A percentile compares a stretch with the other conserved stretches of the same genome.
phyloP scores from a whole-genome alignment of 306 rosid genomes.

The Hippophae rhamnoides region DNA sequence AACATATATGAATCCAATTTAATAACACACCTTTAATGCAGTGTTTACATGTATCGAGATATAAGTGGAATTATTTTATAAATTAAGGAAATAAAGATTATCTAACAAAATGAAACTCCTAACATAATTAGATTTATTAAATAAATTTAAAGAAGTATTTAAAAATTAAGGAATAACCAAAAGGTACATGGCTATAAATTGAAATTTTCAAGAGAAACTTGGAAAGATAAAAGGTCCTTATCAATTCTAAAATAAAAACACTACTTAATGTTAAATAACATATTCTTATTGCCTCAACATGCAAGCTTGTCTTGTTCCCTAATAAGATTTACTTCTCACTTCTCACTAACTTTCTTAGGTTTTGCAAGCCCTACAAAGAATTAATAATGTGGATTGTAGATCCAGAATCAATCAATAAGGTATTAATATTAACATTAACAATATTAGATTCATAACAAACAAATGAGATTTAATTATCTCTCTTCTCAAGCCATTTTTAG shows the following conservation, averaged over 20 bases:
- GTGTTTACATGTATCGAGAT: too few relatives aligned
- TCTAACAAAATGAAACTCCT: too few relatives aligned
- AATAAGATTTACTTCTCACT: constrained; percentile 2
- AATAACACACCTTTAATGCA: too few relatives aligned
- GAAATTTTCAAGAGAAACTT: not conserved
- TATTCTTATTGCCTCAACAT: constrained; percentile 3
- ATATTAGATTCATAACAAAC: too few relatives aligned
- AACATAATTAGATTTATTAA: too few relatives aligned
- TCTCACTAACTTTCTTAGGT: not conserved
- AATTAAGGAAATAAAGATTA: too few relatives aligned
- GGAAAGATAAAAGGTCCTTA: constrained; percentile 7
- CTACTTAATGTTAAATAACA: not conserved
- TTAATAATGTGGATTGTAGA: constrained; percentile 13
- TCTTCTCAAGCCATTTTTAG: constrained; percentile 6
- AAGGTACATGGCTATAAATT: too few relatives aligned
- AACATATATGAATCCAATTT: too few relatives aligned
- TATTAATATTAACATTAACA: too few relatives aligned
- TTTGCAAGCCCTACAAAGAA: constrained; percentile 1
- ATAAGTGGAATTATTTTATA: too few relatives aligned
- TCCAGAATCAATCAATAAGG: constrained; percentile 5
- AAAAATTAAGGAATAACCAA: too few relatives aligned
- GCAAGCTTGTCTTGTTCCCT: not conserved
- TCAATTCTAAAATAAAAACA: constrained; percentile 1
- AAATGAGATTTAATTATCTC: not conserved
- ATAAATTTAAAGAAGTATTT: too few relatives aligned